These are phyloP conservation scores for Amanita exitialis DNA, from an alignment of 768 basidiomycete species.

Conservation along the genomic window DNA sequence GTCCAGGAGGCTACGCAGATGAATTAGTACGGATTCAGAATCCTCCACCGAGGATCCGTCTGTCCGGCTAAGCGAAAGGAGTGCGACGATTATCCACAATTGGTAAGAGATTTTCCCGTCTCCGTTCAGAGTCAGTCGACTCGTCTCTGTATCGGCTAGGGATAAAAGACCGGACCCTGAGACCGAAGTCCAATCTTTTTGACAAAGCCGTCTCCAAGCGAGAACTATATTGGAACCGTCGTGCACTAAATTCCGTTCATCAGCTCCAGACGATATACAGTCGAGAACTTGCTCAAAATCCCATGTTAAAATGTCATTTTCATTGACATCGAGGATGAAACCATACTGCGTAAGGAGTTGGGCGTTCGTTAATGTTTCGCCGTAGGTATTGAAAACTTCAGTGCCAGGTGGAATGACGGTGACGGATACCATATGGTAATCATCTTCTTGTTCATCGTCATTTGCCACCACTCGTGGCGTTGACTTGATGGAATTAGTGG, in stretches of 20 bases:
- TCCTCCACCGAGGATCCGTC: neutral
- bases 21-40: neutral
- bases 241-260: neutral
- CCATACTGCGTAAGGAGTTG: conserved; percentile 63
- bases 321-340: conserved; percentile 66
- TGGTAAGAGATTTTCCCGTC: conserved; percentile 42
- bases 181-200: neutral
- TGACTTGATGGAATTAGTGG: neutral
- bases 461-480: neutral
- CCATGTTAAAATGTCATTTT: conserved; percentile 48
- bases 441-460: conserved; percentile 20
- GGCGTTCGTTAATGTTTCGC: conserved; percentile 54
- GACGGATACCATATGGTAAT: conserved; percentile 63
- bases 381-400: conserved; percentile 75
- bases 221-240: neutral
- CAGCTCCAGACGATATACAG: conserved; percentile 6
- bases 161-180: conserved; percentile 9
- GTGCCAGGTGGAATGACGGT: conserved; percentile 33
- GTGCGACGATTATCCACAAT: conserved; percentile 36
- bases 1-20: neutral
- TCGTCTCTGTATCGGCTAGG: conserved; percentile 10
- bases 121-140: conserved; percentile 28
- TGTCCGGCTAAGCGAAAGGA: conserved; percentile 12
- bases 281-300: conserved; percentile 20
- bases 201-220: neutral